A percentile compares a stretch with the other conserved stretches of the same genome.
Conservation (phyloP, 2,329 filamentous ascomycete genomes). For the Clonostachys rhizophaga region DNA sequence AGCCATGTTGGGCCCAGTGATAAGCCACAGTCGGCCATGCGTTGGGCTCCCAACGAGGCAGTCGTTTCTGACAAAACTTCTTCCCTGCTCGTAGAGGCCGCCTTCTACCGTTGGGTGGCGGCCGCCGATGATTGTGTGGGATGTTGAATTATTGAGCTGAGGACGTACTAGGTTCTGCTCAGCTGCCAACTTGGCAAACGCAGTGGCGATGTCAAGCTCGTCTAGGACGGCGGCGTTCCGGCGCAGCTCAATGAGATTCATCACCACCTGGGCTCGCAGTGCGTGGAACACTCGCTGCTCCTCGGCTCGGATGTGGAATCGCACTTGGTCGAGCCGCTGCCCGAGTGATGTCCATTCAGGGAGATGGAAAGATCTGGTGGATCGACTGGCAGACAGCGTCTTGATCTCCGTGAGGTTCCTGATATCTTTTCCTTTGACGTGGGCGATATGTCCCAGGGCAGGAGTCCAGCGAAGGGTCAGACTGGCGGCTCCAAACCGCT, state of each 20-base stretch:
- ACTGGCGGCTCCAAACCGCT: constrained; percentile 54
- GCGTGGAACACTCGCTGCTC: constrained; percentile 75
- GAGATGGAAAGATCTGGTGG: constrained; percentile 79
- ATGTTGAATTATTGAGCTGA: constrained; percentile 56
- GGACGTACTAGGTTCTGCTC: constrained; percentile 74
- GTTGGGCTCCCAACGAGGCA: constrained; percentile 69
- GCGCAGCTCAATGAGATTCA: constrained; percentile 78
- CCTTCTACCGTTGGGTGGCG: constrained; percentile 90
- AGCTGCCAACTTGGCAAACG: constrained; percentile 73
- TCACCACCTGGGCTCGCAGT: constrained; percentile 71
- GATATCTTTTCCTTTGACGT: constrained; percentile 79
- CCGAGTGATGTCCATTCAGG: constrained; percentile 82
- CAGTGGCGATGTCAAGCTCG: constrained; percentile 85
- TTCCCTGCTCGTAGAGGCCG: constrained; percentile 73
- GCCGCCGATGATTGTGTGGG: constrained; percentile 77
- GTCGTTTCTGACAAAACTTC: constrained; percentile 81
- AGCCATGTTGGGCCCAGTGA: constrained; percentile 95
- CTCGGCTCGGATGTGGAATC: constrained; percentile 74
- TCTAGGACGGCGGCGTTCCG: constrained; percentile 90
- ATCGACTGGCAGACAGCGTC: constrained; percentile 71
- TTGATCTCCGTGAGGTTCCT: constrained; percentile 22
- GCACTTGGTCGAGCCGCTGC: constrained; percentile 70
- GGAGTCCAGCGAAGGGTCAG: constrained; percentile 84
- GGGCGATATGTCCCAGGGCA: constrained; percentile 82
- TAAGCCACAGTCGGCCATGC: constrained; percentile 60